Conservation (phyloP, 1,284 basidiomycete genomes). For the Rhizopogon hawkerae region DNA sequence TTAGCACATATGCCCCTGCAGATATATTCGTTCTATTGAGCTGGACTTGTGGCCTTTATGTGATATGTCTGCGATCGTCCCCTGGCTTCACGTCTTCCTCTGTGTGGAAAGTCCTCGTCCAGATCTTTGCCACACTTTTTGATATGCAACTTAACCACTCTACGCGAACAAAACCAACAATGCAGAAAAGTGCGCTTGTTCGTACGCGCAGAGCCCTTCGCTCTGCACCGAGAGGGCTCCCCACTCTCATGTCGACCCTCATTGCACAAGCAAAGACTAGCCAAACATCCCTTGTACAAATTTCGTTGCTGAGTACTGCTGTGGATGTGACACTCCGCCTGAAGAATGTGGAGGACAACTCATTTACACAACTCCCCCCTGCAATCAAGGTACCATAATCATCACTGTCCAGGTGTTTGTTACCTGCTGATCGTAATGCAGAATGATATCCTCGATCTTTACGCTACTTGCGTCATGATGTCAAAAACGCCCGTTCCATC, state of each 20-base stretch:
- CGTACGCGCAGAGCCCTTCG: slow-evolving; percentile 57
- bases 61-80: slow-evolving; percentile 37
- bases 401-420: background rate
- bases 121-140: slow-evolving; percentile 48
- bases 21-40: slow-evolving; percentile 65
- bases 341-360: slow-evolving; percentile 42
- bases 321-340: slow-evolving; percentile 56
- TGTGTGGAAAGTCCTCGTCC: slow-evolving; percentile 43
- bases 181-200: slow-evolving; percentile 54
- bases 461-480: slow-evolving; percentile 46
- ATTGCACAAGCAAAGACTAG: slow-evolving; percentile 42
- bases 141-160: slow-evolving; percentile 49
- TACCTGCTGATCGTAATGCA: slow-evolving; percentile 19
- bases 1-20: slow-evolving; percentile 52
- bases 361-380: slow-evolving; percentile 17
- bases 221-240: slow-evolving; percentile 42
- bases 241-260: slow-evolving; percentile 41
- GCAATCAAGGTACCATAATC: slow-evolving; percentile 15
- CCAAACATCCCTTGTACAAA: slow-evolving; percentile 37
- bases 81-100: slow-evolving; percentile 37
- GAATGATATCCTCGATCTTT: slow-evolving; percentile 47
- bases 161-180: slow-evolving; percentile 44
- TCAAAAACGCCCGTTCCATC: slow-evolving; percentile 44
- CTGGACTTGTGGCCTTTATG: slow-evolving; percentile 66
- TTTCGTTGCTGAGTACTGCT: slow-evolving; percentile 51